Base-by-base conservation (phyloP, 106 monocot species). In the Triglochin maritima region DNA sequence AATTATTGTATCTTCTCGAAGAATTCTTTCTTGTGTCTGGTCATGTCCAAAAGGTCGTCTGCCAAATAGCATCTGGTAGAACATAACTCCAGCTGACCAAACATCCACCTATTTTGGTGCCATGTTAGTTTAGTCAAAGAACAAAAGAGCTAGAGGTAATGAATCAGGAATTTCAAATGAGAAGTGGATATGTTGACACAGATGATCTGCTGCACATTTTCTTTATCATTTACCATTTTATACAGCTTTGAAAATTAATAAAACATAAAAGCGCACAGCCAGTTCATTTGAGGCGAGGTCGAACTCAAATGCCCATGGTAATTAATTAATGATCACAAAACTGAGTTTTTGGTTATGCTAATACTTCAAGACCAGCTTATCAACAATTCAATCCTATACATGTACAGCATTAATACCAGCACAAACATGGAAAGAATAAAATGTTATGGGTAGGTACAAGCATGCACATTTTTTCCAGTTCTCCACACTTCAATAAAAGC, bases 31-130 rank as follows among this genome's bases (percentile, higher is more conserved):
- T 60, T 98, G 96, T 41, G 86, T 82, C 72, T 98, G 91, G 57
- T 92, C 96, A 78, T 98, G 96, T 41, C 96, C 96, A 80, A 98
- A 98, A 9, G 96, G 96, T 0, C 96, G 82, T 57, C 63, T 88
- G 55, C 91, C 96, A 72, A 91, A 98, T 6, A 98, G 86, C 96
- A 98, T 98, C 77, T 98, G 96, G 75, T 98, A 98, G 47, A 98
- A 72, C 55, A 98, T 86, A 6, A 98, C 79, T 15, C 96, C 96
- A 54, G 86, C 88, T 42, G 96, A 88, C 96, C 96, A 98, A n/a
- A 98, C 96, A 78, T 98, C 96, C 42, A 98, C 91, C 96, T 98
- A 71, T 54, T 54, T 41, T 17, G 14, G 9, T 5, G 64, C 44
- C 2, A 61, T 61, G 16, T 61, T 17, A 62, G 61, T 5, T 60